Percentiles rank a stretch among this genome's conserved stretches.
Conservation (phyloP, 495 filamentous ascomycete genomes). For the Neurospora tetraspora region DNA sequence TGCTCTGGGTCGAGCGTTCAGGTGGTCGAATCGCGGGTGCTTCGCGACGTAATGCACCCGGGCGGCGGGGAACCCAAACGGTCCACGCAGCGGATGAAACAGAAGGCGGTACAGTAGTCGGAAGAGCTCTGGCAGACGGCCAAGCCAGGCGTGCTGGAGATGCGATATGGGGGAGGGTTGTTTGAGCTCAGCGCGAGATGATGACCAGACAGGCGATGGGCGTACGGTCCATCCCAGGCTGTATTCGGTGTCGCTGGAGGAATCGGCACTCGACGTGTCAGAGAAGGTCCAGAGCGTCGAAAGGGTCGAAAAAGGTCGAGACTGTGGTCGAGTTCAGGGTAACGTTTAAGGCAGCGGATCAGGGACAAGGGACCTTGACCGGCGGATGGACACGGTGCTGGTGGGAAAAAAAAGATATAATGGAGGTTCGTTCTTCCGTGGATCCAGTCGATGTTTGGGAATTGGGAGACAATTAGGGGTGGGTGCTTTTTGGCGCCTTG, state of each 20-base stretch:
- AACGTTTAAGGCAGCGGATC: background rate
- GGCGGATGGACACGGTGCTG: background rate
- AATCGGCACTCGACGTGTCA: background rate
- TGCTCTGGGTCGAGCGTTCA: constrained; percentile 1
- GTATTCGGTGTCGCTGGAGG: background rate
- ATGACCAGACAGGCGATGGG: background rate
- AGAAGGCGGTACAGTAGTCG: background rate
- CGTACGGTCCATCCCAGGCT: background rate
- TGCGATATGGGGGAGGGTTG: background rate
- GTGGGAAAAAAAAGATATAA: background rate
- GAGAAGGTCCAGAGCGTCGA: background rate
- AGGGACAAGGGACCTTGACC: background rate
- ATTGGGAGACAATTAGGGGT: background rate
- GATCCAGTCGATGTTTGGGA: background rate
- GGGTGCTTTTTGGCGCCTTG: background rate
- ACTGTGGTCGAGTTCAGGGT: background rate
- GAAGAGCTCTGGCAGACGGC: background rate
- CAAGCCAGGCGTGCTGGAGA: background rate
- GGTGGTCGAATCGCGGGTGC: background rate
- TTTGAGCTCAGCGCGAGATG: background rate
- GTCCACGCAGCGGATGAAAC: background rate
- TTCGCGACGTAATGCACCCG: constrained; percentile 6
- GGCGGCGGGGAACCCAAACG: constrained; percentile 1
- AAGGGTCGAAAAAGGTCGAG: background rate
- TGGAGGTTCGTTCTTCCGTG: background rate